Conservation (phyloP, 176 grass and related monocot genomes). For the Oryza glumipatula region DNA sequence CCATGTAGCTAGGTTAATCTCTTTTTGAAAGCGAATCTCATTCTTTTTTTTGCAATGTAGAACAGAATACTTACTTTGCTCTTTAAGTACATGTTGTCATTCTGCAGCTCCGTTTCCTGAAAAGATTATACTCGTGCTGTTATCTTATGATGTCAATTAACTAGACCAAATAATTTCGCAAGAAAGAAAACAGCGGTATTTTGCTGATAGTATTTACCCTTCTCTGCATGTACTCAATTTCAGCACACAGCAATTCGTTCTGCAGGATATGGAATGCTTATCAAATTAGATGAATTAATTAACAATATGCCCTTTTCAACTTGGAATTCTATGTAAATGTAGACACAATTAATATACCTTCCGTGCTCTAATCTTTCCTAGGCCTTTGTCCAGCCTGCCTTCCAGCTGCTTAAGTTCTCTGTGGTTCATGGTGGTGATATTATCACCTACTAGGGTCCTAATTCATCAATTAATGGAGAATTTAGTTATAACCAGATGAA, state of each 20-base stretch:
- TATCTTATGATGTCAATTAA: conserved; percentile 6
- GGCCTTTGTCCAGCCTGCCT: conserved; percentile 67
- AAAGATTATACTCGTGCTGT: conserved; percentile 4
- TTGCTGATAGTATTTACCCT: conserved; percentile 51
- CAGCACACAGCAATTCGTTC: conserved; percentile 64
- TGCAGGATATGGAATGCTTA: conserved; percentile 37
- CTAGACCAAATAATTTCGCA: conserved; percentile 11
- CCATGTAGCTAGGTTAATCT: not conserved
- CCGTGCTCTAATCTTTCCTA: conserved; percentile 84
- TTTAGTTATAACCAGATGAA: not conserved
- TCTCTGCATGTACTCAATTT: conserved; percentile 61
- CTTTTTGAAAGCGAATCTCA: not conserved
- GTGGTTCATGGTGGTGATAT: conserved; percentile 48
- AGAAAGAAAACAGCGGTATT: not conserved
- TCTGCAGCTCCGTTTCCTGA: conserved; percentile 74
- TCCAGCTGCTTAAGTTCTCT: conserved; percentile 74
- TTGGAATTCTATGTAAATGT: not conserved
- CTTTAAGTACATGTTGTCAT: conserved; percentile 66
- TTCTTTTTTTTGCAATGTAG: not conserved
- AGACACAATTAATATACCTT: conserved; percentile 52
- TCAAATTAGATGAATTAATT: not conserved
- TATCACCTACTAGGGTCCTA: conserved; percentile 69
- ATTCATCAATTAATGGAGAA: not conserved
- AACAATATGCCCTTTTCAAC: not conserved
- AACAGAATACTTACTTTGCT: conserved; percentile 47